Conservation (phyloP, 495 filamentous ascomycete species). For the Aspergillus olivimuriae region DNA sequence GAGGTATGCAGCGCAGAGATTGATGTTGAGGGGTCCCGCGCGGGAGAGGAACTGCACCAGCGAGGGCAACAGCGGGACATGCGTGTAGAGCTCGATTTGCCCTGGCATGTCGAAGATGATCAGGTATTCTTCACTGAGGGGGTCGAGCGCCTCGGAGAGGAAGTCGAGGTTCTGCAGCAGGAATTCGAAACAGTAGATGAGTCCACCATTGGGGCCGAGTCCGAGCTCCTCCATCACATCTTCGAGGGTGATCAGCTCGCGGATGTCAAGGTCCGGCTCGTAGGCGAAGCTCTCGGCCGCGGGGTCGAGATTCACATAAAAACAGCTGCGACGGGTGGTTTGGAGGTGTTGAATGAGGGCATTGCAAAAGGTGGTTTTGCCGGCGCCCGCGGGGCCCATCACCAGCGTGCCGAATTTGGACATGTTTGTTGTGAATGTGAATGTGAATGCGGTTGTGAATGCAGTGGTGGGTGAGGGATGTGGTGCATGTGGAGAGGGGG, state of each 20-base stretch:
- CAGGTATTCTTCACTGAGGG: constrained; percentile 86
- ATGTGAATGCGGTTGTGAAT: no score
- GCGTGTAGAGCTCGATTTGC: constrained; percentile 98
- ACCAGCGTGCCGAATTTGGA: constrained; percentile 92
- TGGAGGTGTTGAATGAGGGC: constrained; percentile 87
- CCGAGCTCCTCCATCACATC: constrained; percentile 98
- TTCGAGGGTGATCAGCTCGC: constrained; percentile 88
- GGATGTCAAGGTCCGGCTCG: constrained; percentile 92
- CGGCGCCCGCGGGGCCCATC: constrained; percentile 86
- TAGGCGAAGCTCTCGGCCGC: constrained; percentile 91
- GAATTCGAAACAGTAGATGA: constrained; percentile 96
- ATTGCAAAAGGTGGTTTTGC: constrained; percentile 94
- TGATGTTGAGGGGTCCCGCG: constrained; percentile 76
- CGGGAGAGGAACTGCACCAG: constrained; percentile 75
- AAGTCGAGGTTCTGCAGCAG: constrained; percentile 95
- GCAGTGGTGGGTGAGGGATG: no score
- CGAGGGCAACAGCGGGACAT: constrained; percentile 86
- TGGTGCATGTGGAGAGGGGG: not conserved
- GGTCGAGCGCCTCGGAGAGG: constrained; percentile 78
- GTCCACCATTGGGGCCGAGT: constrained; percentile 87
- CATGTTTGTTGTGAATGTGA: constrained; percentile 44
- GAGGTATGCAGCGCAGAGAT: constrained; percentile 90
- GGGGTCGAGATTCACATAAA: constrained; percentile 97
- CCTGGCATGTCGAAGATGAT: constrained; percentile 98
- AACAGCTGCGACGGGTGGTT: constrained; percentile 80